Evolutionary conservation across 2,329 filamentous ascomycete genomes (phyloP), one percentile per base, ranked within the genome.

Genomic region (Neopestalotiopsis clavispora): DNA sequence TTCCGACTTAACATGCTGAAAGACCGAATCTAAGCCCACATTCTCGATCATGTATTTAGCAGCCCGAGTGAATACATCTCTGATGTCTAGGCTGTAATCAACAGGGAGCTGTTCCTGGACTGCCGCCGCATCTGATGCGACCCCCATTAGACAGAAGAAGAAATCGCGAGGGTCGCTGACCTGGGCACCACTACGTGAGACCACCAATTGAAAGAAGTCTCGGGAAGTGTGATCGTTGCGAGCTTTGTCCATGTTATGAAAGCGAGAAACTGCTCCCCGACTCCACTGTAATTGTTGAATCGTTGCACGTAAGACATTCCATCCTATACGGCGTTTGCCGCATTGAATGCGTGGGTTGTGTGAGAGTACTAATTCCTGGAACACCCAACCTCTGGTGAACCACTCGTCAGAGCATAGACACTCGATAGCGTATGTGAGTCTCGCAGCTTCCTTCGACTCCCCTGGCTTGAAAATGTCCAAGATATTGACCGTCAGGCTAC

Each of bases 311-410:
- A 45, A 13, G 3, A 56, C 40, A 34, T 65, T 17, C 63, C 63
- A 65, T 10, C 28, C 3, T 1, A 56, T 4, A 7, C 45, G 63
- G 7, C 13, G 6, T 23, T 23, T 9, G 42, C 63, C 63, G 4
- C 63, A 65, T 52, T 65, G 63, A 52, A 65, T 52, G 28, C 42
- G 63, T 12, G 63, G 42, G 34, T 65, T 52, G 13, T 34, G 30
- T 4, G 63, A 65, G 14, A 38, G 14, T 6, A 56, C 3, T 9
- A 65, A 34, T 42, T 65, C 63, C 7, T 34, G 63, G 42, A 56
- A 38, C 14, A 56, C 28, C 63, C 63, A 56, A 42, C 42, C 28
- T 17, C 63, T 30, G 12, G 9, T 3, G 13, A 65, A 65, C 63
- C 63, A 65, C 7, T 45, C 28, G 12, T 17, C 14, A 12, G 45